Base-by-base conservation (phyloP, 1,139 yeast species). In the Pneumocystis wakefieldiae region DNA sequence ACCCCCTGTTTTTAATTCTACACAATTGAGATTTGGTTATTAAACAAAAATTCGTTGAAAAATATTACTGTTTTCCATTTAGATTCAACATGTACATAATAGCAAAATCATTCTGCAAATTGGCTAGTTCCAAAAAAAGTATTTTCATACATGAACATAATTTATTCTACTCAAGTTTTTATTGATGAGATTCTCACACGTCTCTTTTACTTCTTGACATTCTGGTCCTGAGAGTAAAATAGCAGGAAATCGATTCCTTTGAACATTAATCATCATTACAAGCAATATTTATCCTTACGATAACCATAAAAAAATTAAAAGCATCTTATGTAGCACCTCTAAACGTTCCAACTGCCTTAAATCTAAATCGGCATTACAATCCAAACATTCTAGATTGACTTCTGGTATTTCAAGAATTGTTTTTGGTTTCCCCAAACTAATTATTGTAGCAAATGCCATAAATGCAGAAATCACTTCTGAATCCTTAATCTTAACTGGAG, bases 11-110 rank as follows among this genome's bases (percentile, higher is more conserved):
- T 92, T 92, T 73, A 91, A 97, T 1, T 96, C 97, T 28, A 91
- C 95, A 64, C 97, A 92, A 77, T 77, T 92, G 71, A 80, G 97
- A 69, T 92, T 92, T 75, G 97, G 97, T 2, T 91, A 97, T 96
- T 91, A 76, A 73, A 36, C 7, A 12, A 48, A 42, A 24, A 24
- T 57, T 57, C 7, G 35, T 32, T 32, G 7, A 4, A 7, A 32
- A 32, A 32, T 7, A 32, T 32, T 4, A 32, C 8, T 32, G 7
- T 32, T 32, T 32, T 32, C 35, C 7, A 32, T 32, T 32, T 32
- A 32, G 8, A 32, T 32, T 32, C 6, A 32, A 32, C 35, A 4
- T 32, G 35, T 32, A 32, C 7, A 32, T 32, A 32, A 32, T 32
- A 7, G 7, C 6, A 32, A 32, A 32, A 32, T 7, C 8, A 32